These are phyloP conservation scores for Sporisorium reilianum DNA, from an alignment of 1,284 basidiomycete genomes.

Conservation along the genomic window DNA sequence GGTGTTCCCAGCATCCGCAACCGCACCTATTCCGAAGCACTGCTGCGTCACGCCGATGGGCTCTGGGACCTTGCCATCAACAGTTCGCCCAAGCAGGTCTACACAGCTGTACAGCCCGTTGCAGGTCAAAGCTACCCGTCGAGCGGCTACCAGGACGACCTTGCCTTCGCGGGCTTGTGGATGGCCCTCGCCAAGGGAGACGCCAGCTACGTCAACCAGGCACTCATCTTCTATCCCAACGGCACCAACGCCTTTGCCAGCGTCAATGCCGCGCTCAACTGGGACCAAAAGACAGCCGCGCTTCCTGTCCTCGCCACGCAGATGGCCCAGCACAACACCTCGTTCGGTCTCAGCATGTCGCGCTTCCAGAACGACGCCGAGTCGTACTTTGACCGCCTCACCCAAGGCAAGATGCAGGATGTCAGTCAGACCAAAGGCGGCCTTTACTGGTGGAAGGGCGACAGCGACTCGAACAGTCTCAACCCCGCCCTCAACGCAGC, in stretches of 20 bases:
- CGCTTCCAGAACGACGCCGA: conserved; percentile 81
- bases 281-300: conserved; percentile 85
- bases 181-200: conserved; percentile 80
- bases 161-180: conserved; percentile 79
- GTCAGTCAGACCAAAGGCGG: conserved; percentile 74
- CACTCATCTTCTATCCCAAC: conserved; percentile 76
- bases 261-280: conserved; percentile 80
- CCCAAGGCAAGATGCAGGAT: conserved; percentile 73
- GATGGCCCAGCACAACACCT: conserved; percentile 70
- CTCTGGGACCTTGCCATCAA: conserved; percentile 79
- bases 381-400: conserved; percentile 79
- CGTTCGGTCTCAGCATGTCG: conserved; percentile 76
- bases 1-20: conserved; percentile 72
- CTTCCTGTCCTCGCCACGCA: conserved; percentile 78
- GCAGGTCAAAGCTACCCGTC: conserved; percentile 79
- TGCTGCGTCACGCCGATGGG: conserved; percentile 80
- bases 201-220: conserved; percentile 76
- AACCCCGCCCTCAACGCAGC: conserved; percentile 89
- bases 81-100: conserved; percentile 69
- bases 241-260: conserved; percentile 73
- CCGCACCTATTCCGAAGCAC: conserved; percentile 77
- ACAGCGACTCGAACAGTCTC: conserved; percentile 81
- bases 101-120: conserved; percentile 78
- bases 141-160: conserved; percentile 73
- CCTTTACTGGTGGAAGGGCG: conserved; percentile 81